Percentiles rank a stretch among this genome's conserved stretches.
Conservation (phyloP, 129 eudicot genomes). For the Dittrichia graveolens region DNA sequence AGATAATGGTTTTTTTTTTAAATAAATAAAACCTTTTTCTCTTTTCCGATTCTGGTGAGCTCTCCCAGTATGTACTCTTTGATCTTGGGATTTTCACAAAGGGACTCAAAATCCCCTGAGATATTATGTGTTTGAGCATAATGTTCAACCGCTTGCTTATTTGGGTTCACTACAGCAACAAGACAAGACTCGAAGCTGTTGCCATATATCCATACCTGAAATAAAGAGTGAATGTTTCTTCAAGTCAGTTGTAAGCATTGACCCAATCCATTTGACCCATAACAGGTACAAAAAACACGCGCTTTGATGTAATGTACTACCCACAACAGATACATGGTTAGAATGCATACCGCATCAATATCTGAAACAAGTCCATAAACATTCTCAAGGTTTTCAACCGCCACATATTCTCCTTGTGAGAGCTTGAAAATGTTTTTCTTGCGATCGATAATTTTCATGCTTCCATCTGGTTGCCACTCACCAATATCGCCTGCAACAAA, state of each 20-base stretch:
- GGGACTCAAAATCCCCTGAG: conserved; percentile 62
- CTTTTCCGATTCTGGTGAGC: conserved; percentile 68
- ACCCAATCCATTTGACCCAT: neutral
- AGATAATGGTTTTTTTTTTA: neutral
- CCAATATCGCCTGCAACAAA: conserved; percentile 68
- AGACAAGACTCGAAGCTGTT: conserved; percentile 89
- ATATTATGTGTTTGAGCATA: conserved; percentile 64
- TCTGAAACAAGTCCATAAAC: conserved; percentile 66
- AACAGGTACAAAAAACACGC: no score
- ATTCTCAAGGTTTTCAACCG: conserved; percentile 88
- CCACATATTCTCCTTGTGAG: conserved; percentile 94
- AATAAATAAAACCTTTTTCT: no score
- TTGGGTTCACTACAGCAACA: conserved; percentile 80
- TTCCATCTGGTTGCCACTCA: conserved; percentile 93
- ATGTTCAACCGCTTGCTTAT: conserved; percentile 62
- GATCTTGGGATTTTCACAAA: conserved; percentile 67
- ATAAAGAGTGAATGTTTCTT: neutral
- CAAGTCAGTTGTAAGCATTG: conserved; percentile 3
- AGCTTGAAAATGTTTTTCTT: conserved; percentile 93
- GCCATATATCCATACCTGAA: conserved; percentile 89
- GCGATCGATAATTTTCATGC: conserved; percentile 82
- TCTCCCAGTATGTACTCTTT: conserved; percentile 69
- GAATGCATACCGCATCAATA: conserved; percentile 60
- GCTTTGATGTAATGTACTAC: neutral
- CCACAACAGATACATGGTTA: neutral